Conservation (phyloP, 2,329 filamentous ascomycete genomes). For the Sclerotinia borealis region DNA sequence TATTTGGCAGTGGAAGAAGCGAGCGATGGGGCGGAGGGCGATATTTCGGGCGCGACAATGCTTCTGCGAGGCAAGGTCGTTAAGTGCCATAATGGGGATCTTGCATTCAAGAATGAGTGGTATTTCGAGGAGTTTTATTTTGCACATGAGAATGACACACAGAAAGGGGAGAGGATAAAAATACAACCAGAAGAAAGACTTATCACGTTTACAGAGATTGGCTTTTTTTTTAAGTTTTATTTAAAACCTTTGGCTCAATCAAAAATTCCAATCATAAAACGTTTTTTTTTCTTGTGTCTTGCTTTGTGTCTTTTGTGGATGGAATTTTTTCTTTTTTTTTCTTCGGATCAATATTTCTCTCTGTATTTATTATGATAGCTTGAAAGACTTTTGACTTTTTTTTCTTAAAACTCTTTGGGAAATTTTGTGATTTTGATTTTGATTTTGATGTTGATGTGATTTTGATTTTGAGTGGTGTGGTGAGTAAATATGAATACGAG, state of each 20-base stretch:
- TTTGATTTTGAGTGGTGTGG: no score
- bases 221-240: background rate
- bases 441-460: no score
- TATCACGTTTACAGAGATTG: background rate
- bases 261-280: background rate
- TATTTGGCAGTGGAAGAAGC: slow-evolving; percentile 8
- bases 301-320: background rate
- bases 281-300: background rate
- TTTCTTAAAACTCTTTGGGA: background rate
- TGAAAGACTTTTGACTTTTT: background rate
- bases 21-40: background rate
- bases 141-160: slow-evolving; percentile 10
- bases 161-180: background rate
- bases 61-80: slow-evolving; percentile 11
- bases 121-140: slow-evolving; percentile 5
- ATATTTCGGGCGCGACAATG: slow-evolving; percentile 4
- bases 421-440: background rate
- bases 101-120: slow-evolving; percentile 9
- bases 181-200: background rate
- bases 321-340: slow-evolving; percentile 2
- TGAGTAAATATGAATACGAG: no score
- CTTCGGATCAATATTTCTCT: slow-evolving; percentile 8
- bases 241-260: background rate
- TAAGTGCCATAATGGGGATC: slow-evolving; percentile 2
- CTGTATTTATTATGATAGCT: slow-evolving; percentile 16